A percentile compares a stretch with the other conserved stretches of the same genome.
phyloP scores from a whole-genome alignment of 345 rosid genomes.

The Gossypium turneri region DNA sequence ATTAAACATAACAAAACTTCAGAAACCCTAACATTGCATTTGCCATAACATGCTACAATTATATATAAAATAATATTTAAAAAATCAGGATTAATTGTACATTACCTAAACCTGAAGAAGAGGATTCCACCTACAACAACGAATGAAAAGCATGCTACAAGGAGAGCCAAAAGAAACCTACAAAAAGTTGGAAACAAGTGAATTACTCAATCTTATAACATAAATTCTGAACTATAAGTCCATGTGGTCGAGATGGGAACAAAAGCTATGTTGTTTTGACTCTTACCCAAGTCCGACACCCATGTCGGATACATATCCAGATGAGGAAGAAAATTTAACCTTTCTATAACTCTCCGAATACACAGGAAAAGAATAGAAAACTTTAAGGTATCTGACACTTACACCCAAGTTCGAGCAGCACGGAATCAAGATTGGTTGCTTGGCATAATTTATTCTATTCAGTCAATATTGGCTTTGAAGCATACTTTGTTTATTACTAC shows the following conservation, averaged over 20 bases:
- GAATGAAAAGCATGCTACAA: constrained; percentile 76
- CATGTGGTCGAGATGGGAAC: constrained; percentile 3
- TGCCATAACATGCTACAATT: neutral
- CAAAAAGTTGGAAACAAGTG: constrained; percentile 20
- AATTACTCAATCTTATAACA: constrained; percentile 13
- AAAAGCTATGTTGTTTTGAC: neutral
- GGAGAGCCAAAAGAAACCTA: constrained; percentile 82
- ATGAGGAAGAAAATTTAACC: too few relatives aligned
- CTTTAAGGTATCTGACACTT: neutral
- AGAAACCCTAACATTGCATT: constrained; percentile 5
- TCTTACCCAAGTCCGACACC: neutral
- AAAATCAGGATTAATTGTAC: neutral
- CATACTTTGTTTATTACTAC: neutral
- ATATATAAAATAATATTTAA: neutral
- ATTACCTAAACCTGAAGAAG: constrained; percentile 76
- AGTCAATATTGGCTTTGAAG: neutral
- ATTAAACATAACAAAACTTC: neutral
- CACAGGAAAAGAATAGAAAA: too few relatives aligned
- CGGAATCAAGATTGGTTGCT: neutral
- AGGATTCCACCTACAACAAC: constrained; percentile 78
- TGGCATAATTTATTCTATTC: neutral
- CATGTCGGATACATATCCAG: neutral
- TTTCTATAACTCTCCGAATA: too few relatives aligned
- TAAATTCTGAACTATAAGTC: constrained; percentile 1
- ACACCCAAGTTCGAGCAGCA: neutral